Conservation (phyloP, 345 rosid genomes). For the Dovyalis caffra region DNA sequence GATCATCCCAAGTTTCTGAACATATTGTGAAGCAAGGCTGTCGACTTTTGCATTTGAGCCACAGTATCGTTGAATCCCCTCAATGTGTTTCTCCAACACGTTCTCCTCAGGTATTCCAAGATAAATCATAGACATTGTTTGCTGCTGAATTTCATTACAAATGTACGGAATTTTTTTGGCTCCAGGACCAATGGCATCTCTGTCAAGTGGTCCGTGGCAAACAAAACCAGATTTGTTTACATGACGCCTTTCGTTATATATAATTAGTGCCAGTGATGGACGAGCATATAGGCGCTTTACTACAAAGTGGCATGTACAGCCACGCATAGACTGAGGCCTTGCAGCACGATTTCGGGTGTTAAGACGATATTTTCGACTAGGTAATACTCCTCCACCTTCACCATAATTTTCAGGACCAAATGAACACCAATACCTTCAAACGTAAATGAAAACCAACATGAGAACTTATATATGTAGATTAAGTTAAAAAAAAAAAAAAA, state of each 20-base stretch:
- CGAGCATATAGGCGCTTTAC: conserved; percentile 80
- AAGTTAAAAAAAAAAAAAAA: not conserved
- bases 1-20: conserved; percentile 91
- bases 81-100: conserved; percentile 90
- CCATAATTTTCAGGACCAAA: conserved; percentile 98
- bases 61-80: conserved; percentile 85
- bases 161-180: conserved; percentile 90
- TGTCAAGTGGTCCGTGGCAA: conserved; percentile 93
- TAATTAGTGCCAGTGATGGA: conserved; percentile 71
- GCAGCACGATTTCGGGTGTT: conserved; percentile 86
- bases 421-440: conserved; percentile 85
- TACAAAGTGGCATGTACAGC: conserved; percentile 84
- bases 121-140: conserved; percentile 92
- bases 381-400: conserved; percentile 83
- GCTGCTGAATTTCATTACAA: conserved; percentile 78
- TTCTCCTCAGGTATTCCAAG: conserved; percentile 94
- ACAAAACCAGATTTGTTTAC: conserved; percentile 81
- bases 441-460: not conserved
- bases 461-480: not conserved
- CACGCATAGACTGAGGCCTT: conserved; percentile 97
- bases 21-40: conserved; percentile 84
- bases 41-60: conserved; percentile 65
- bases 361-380: conserved; percentile 81
- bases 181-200: conserved; percentile 95
- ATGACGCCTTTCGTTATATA: conserved; percentile 78